Percentiles rank a stretch among this genome's conserved stretches.
Evolutionary conservation across 129 eudicot species (phyloP).

Genomic region (Tanacetum coccineum): DNA sequence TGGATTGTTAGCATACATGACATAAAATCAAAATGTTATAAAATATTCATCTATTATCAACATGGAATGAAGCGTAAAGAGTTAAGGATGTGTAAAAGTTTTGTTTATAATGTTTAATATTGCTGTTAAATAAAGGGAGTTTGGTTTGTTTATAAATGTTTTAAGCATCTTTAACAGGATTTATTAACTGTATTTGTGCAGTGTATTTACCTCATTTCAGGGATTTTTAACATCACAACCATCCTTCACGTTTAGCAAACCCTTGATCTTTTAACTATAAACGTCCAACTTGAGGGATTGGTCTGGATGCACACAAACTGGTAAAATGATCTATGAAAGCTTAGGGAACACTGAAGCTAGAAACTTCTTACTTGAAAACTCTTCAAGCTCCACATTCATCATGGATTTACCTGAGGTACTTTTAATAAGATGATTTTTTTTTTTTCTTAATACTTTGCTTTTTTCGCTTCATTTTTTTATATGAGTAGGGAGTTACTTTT

Average conservation of each 20-base stretch:
- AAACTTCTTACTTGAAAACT: neutral
- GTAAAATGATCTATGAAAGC: too few relatives aligned
- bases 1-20: too few relatives aligned
- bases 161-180: neutral
- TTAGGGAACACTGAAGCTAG: constrained; percentile 10
- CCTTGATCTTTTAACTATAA: constrained; percentile 6
- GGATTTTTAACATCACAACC: constrained; percentile 8
- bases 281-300: neutral
- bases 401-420: neutral
- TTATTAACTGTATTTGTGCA: neutral
- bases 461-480: too few relatives aligned
- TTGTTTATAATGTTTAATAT: neutral
- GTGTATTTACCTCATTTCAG: constrained; percentile 19
- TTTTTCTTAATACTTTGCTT: too few relatives aligned
- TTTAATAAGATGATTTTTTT: too few relatives aligned
- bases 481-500: neutral
- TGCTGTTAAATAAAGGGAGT: too few relatives aligned
- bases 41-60: too few relatives aligned
- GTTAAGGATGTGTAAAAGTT: too few relatives aligned
- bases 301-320: neutral
- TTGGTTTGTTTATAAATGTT: too few relatives aligned
- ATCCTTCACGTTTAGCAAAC: constrained; percentile 16
- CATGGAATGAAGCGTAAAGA: too few relatives aligned
- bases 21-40: too few relatives aligned
- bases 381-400: constrained; percentile 10